phyloP scores from a whole-genome alignment of 306 rosid genomes.

The Begonia fuchsioides region DNA sequence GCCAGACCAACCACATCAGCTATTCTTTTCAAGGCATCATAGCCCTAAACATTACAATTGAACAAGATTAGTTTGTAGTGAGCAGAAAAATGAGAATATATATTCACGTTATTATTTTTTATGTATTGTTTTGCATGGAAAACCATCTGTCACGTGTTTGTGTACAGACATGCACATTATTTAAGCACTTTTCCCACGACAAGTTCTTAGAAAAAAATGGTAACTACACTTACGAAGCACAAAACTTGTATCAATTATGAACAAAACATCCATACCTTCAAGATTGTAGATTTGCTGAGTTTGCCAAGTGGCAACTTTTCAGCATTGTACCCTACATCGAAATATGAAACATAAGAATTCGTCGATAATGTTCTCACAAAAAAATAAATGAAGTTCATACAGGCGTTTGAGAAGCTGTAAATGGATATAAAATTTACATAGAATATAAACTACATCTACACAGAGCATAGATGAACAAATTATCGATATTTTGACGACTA shows the following conservation, averaged over 20 bases:
- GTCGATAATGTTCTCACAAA: too few relatives aligned
- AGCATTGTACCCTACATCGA: conserved; percentile 74
- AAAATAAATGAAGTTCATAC: too few relatives aligned
- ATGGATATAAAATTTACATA: not conserved
- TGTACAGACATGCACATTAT: not conserved
- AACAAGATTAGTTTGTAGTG: conserved; percentile 11
- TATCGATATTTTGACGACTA: too few relatives aligned
- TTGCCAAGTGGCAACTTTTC: conserved; percentile 91
- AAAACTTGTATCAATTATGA: not conserved
- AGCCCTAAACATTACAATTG: conserved; percentile 38
- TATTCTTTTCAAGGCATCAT: conserved; percentile 61
- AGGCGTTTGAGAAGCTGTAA: not conserved
- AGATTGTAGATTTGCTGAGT: conserved; percentile 85
- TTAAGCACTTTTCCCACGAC: not conserved
- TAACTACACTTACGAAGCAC: not conserved
- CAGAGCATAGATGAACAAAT: too few relatives aligned
- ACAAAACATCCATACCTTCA: conserved; percentile 37
- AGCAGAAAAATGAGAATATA: too few relatives aligned
- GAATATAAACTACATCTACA: not conserved
- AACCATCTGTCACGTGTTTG: not conserved
- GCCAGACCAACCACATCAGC: conserved; percentile 67
- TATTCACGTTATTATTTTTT: not conserved
- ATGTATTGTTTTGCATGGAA: not conserved
- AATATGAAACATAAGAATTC: conserved; percentile 5
- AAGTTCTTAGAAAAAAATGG: not conserved